Base-by-base conservation (phyloP, 108 stramenopile genomes). In the Chaetoceros muelleri region DNA sequence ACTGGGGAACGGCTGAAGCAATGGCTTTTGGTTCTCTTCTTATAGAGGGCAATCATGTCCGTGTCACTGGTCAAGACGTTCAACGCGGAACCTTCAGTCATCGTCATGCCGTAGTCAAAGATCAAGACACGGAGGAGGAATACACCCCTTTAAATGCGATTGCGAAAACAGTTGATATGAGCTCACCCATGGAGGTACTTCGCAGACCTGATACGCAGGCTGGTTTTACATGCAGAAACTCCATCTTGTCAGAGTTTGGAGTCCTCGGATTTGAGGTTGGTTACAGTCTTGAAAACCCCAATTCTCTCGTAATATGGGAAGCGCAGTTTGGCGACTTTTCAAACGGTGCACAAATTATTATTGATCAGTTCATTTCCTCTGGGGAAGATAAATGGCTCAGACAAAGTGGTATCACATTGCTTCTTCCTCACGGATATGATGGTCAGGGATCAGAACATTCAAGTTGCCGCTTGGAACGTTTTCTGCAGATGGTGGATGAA, bases 301-400 rank as follows among this genome's bases (percentile, higher is more conserved):
- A 99, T 64, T 82, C 85, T 3, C 76, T 99, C 27, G 65, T 93
- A 57, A 57, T 98, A 7, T 99, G 98, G 98, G 98, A 99, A 73
- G 98, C 97, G 16, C 98, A 99, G 61, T 99, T 99, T 66, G 98
- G 98, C 22, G 98, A 99, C 73, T 99, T 99, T 62, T 84, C 82
- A 48, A 98, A 98, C 68, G 95, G 97, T 24, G 97, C 98, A 21
- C 98, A 99, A 75, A 79, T 95, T 50, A 90, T 99, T 75, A 88
- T 99, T 58, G 98, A 99, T 79, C 96, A 97, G 61, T 99, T 96
- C 72, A 96, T 99, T 58, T 73, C 76, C 47, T 73, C 95, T 25
- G 98, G 98, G 46, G 98, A 99, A 80, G 95, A 94, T 73, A 99
- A 99, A 78, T 99, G 98, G 98, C 60, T 91, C 50, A 92, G 98